Evolutionary conservation across 2,329 filamentous ascomycete species (phyloP).

Genomic region (Plectosphaerella plurivora): DNA sequence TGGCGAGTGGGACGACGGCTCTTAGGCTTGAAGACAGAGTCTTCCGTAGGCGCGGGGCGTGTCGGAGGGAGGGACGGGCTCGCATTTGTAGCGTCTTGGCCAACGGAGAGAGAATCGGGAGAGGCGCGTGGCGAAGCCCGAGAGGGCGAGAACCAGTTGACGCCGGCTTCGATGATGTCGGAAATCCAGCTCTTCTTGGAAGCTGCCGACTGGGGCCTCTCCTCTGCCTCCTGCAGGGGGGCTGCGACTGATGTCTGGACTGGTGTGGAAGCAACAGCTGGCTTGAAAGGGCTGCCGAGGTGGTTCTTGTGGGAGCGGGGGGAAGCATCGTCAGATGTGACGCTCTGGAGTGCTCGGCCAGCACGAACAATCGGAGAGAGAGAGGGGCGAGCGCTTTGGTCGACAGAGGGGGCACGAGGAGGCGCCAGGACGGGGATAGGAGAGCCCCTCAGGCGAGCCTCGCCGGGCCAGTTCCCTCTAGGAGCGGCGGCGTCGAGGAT

Average conservation of each 20-base stretch:
- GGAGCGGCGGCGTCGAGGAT: conserved; percentile 47
- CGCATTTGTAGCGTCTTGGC: no score
- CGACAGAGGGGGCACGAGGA: conserved; percentile 10
- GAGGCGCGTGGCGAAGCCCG: neutral
- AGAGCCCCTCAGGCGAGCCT: neutral
- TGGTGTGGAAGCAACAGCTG: conserved; percentile 1
- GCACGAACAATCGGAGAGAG: conserved; percentile 56
- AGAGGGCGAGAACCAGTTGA: conserved; percentile 11
- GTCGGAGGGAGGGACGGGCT: no score
- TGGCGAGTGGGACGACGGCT: neutral
- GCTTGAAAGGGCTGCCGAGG: conserved; percentile 51
- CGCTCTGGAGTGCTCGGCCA: conserved; percentile 50
- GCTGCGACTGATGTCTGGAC: conserved; percentile 1
- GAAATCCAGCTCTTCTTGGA: conserved; percentile 9
- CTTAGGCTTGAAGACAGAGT: no score
- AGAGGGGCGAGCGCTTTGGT: conserved; percentile 32
- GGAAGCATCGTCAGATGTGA: conserved; percentile 55
- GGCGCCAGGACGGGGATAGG: conserved; percentile 9
- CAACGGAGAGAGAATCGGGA: no score
- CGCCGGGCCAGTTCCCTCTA: neutral
- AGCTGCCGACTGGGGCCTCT: conserved; percentile 4
- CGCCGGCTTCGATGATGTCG: conserved; percentile 10
- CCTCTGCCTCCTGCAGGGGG: conserved; percentile 3
- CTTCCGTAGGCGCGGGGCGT: no score
- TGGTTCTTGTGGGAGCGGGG: conserved; percentile 46